These are phyloP conservation scores for Talaromyces proteolyticus DNA, from an alignment of 495 filamentous ascomycete genomes.

Conservation along the genomic window DNA sequence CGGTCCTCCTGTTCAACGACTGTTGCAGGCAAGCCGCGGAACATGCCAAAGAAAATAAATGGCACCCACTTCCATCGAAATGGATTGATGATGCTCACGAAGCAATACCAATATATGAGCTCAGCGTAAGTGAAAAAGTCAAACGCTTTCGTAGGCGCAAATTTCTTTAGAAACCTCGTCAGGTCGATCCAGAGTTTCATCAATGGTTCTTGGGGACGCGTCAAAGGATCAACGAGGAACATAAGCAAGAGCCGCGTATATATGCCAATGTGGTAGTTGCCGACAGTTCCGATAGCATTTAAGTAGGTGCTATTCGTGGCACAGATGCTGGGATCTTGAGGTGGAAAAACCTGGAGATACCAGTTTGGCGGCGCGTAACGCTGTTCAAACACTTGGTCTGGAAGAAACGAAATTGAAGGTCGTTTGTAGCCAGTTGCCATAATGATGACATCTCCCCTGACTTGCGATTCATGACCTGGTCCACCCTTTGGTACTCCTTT, in stretches of 20 bases:
- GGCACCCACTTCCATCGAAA: conserved; percentile 72
- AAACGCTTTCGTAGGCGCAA: conserved; percentile 65
- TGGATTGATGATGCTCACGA: conserved; percentile 71
- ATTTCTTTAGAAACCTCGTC: conserved; percentile 65
- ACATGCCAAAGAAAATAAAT: conserved; percentile 76
- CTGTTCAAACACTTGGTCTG: conserved; percentile 60
- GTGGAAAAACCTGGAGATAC: conserved; percentile 81
- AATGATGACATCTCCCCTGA: conserved; percentile 70
- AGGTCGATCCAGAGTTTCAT: conserved; percentile 88
- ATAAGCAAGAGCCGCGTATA: conserved; percentile 81
- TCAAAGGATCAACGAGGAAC: conserved; percentile 76
- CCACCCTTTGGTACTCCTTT: conserved; percentile 70
- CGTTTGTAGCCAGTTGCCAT: conserved; percentile 80
- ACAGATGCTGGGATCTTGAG: conserved; percentile 53
- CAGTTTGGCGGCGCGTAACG: conserved; percentile 76
- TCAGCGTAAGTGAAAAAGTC: conserved; percentile 88
- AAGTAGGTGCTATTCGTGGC: conserved; percentile 83
- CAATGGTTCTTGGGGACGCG: conserved; percentile 60
- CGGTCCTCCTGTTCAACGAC: conserved; percentile 61
- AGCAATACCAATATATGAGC: conserved; percentile 78
- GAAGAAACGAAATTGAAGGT: conserved; percentile 67
- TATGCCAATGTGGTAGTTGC: conserved; percentile 85
- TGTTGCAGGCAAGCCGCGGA: conserved; percentile 54
- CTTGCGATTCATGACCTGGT: conserved; percentile 54
- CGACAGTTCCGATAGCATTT: conserved; percentile 71